A percentile compares a stretch with the other conserved stretches of the same genome.
phyloP scores from a whole-genome alignment of 2,329 filamentous ascomycete genomes.

The Ceratocystis cacaofunesta region DNA sequence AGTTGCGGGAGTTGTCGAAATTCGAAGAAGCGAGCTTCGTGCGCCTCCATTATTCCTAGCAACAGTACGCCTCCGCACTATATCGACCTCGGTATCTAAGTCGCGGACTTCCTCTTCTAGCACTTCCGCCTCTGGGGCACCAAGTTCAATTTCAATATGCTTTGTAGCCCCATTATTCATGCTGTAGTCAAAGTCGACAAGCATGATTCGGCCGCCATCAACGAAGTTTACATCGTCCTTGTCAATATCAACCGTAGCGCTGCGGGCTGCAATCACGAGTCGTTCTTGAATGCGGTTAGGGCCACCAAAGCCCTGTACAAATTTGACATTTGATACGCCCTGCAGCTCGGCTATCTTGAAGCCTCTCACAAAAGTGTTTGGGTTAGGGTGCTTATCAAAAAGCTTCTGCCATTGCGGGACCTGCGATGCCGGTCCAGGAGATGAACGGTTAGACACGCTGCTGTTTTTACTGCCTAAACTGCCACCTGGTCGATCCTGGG shows the following conservation, averaged over 20 bases:
- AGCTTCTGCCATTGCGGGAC: slow-evolving; percentile 55
- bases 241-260: slow-evolving; percentile 47
- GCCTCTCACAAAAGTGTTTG: slow-evolving; percentile 58
- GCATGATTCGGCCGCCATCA: slow-evolving; percentile 59
- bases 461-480: slow-evolving; percentile 26
- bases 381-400: slow-evolving; percentile 53
- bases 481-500: slow-evolving; percentile 19
- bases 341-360: slow-evolving; percentile 48
- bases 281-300: slow-evolving; percentile 36
- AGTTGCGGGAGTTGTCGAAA: slow-evolving; percentile 27
- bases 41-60: slow-evolving; percentile 41
- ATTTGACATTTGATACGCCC: slow-evolving; percentile 54
- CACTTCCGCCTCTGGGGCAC: slow-evolving; percentile 51
- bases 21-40: slow-evolving; percentile 33
- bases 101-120: slow-evolving; percentile 61
- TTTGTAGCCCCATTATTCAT: slow-evolving; percentile 42
- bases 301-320: slow-evolving; percentile 44
- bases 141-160: slow-evolving; percentile 55
- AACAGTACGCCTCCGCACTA: slow-evolving; percentile 60
- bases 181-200: slow-evolving; percentile 60
- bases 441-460: slow-evolving; percentile 19
- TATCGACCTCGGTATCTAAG: slow-evolving; percentile 62
- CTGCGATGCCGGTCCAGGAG: slow-evolving; percentile 21
- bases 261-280: slow-evolving; percentile 57
- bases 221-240: slow-evolving; percentile 60